Percentiles rank a stretch among this genome's conserved stretches.
Evolutionary conservation across 495 filamentous ascomycete species (phyloP).

Genomic region (Viridothelium virens): DNA sequence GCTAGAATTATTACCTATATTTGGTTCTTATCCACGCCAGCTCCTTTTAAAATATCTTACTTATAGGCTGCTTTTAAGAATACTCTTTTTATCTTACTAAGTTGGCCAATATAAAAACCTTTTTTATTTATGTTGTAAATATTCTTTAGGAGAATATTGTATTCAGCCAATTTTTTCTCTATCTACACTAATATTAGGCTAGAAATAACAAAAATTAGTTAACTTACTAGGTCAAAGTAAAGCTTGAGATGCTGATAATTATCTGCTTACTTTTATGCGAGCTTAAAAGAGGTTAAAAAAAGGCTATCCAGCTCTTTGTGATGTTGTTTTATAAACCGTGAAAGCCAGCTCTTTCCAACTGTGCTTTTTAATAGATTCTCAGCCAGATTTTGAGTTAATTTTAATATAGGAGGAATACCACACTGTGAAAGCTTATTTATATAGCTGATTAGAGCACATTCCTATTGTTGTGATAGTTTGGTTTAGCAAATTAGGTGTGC

Average conservation of each 20-base stretch:
- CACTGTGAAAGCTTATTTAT: not conserved
- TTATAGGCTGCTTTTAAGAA: not conserved
- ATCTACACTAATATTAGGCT: constrained; percentile 10
- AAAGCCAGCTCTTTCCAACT: not conserved
- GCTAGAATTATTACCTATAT: constrained; percentile 22
- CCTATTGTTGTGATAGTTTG: not conserved
- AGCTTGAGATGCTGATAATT: not conserved
- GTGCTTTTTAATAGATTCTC: not conserved
- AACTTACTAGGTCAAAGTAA: not conserved
- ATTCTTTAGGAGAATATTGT: constrained; percentile 15
- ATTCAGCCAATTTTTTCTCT: constrained; percentile 19
- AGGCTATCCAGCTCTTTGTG: not conserved
- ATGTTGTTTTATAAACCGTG: not conserved
- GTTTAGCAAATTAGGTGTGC: not conserved
- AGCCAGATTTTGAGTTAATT: not conserved
- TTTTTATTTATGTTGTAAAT: constrained; percentile 26
- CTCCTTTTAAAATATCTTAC: not conserved
- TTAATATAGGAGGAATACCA: not conserved
- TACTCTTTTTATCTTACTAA: constrained; percentile 9
- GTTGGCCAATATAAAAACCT: constrained; percentile 13
- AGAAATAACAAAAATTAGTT: not conserved
- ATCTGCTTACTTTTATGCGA: not conserved
- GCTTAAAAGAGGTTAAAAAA: not conserved
- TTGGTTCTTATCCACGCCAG: constrained; percentile 13
- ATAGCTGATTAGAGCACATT: not conserved